Percentiles rank a stretch among this genome's conserved stretches.
phyloP scores from a whole-genome alignment of 805 yeast genomes.

The Starmerella bacillaris region DNA sequence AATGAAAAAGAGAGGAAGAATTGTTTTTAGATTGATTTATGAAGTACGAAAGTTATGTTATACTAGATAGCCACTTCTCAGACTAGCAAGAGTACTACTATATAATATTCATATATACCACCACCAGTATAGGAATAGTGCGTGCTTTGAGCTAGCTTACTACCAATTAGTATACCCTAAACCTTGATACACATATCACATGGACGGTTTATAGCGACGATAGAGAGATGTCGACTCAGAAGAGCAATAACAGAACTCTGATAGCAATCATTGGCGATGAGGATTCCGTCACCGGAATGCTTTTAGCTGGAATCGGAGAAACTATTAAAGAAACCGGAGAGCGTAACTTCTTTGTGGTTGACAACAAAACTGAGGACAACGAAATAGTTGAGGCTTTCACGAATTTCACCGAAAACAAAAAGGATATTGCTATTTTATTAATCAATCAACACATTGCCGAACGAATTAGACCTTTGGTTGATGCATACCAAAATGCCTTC shows the following conservation, averaged over 20 bases:
- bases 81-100: no score
- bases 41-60: no score
- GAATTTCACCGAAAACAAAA: slow-evolving; percentile 51
- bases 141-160: no score
- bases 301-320: slow-evolving; percentile 90
- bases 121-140: no score
- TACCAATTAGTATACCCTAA: no score
- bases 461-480: slow-evolving; percentile 64
- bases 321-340: slow-evolving; percentile 36
- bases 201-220: no score
- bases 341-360: slow-evolving; percentile 73
- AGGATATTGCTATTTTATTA: slow-evolving; percentile 80
- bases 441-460: slow-evolving; percentile 94
- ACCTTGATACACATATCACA: no score
- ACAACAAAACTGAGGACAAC: slow-evolving; percentile 59
- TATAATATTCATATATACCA: no score
- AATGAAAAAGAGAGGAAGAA: no score
- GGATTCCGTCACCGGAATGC: slow-evolving; percentile 89
- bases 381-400: slow-evolving; percentile 61
- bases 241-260: slow-evolving; percentile 42
- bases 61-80: no score
- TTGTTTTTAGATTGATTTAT: no score
- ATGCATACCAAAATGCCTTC: slow-evolving; percentile 71
- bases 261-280: slow-evolving; percentile 95
- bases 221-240: background rate